These are phyloP conservation scores for Penicillium crystallinum DNA, from an alignment of 495 filamentous ascomycete species.

Conservation along the genomic window DNA sequence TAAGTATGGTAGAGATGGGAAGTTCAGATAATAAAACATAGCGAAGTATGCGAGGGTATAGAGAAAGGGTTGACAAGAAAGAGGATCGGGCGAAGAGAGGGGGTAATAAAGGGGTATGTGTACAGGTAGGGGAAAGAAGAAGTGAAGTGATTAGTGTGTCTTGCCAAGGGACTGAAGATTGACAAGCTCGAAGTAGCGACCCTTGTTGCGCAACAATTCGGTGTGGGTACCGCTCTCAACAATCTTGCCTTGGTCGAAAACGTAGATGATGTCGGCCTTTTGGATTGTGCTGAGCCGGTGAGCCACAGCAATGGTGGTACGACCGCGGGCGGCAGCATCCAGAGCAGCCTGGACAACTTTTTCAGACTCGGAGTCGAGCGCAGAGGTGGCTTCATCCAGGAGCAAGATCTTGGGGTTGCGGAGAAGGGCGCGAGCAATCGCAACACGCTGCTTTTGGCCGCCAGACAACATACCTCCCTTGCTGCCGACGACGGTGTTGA, in stretches of 20 bases:
- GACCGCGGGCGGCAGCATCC: constrained; percentile 65
- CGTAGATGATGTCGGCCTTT: constrained; percentile 79
- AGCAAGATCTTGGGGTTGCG: constrained; percentile 67
- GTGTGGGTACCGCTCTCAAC: constrained; percentile 69
- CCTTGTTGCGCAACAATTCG: constrained; percentile 59
- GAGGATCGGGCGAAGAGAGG: not conserved
- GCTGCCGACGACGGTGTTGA: constrained; percentile 68
- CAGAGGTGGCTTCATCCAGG: constrained; percentile 78
- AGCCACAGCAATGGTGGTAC: constrained; percentile 75
- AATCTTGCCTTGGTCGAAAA: constrained; percentile 70
- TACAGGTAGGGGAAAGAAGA: constrained; percentile 1
- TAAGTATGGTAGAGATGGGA: not conserved
- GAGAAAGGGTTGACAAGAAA: not conserved
- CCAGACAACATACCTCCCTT: constrained; percentile 76
- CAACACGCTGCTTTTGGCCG: constrained; percentile 80
- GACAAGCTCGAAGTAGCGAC: constrained; percentile 72
- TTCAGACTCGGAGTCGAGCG: constrained; percentile 76
- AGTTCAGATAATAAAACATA: not conserved
- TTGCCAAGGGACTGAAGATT: constrained; percentile 75
- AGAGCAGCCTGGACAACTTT: constrained; percentile 78
- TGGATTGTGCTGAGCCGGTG: constrained; percentile 76
- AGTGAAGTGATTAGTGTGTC: constrained; percentile 25
- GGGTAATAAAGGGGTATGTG: not conserved
- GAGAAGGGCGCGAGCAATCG: constrained; percentile 68
- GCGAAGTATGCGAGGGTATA: not conserved